A percentile compares a stretch with the other conserved stretches of the same genome.
Evolutionary conservation across 768 basidiomycete species (phyloP).

Genomic region (Sporobolomyces phaffii): DNA sequence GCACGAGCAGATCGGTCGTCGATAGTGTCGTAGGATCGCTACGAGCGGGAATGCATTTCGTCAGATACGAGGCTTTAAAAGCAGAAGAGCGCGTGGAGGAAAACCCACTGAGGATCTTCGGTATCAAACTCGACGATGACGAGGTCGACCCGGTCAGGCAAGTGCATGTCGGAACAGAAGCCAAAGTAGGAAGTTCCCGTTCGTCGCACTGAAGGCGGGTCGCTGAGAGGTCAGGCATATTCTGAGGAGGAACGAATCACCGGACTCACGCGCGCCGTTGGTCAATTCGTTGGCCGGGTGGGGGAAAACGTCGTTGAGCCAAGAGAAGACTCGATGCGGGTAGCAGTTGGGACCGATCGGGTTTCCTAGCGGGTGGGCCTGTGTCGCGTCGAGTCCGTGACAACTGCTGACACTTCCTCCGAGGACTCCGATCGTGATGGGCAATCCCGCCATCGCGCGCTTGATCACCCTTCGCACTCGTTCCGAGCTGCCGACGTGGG

Average conservation of each 20-base stretch:
- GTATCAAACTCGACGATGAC: conserved; percentile 92
- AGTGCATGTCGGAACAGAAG: conserved; percentile 84
- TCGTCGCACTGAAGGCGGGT: conserved; percentile 56
- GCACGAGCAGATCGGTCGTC: conserved; percentile 85
- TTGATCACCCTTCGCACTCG: conserved; percentile 41
- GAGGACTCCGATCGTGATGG: conserved; percentile 42
- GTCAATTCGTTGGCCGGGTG: conserved; percentile 96
- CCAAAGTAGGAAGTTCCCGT: conserved; percentile 92
- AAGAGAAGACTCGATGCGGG: conserved; percentile 88
- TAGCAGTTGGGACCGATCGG: conserved; percentile 55
- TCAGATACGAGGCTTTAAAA: background rate
- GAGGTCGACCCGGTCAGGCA: conserved; percentile 88
- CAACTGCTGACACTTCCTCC: conserved; percentile 42
- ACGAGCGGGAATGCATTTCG: background rate
- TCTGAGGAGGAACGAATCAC: no score
- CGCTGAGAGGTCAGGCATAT: no score
- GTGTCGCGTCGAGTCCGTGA: conserved; percentile 43
- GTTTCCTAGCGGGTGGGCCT: conserved; percentile 44
- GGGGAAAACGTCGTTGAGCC: conserved; percentile 98
- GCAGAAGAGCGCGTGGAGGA: background rate
- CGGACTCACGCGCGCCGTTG: conserved; percentile 68
- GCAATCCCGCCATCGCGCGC: conserved; percentile 43
- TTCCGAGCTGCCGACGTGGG: conserved; percentile 40
- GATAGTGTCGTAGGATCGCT: conserved; percentile 67
- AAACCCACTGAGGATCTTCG: conserved; percentile 74